These are phyloP conservation scores for Afroboletus lepidellus DNA, from an alignment of 1,284 basidiomycete species.

Conservation along the genomic window DNA sequence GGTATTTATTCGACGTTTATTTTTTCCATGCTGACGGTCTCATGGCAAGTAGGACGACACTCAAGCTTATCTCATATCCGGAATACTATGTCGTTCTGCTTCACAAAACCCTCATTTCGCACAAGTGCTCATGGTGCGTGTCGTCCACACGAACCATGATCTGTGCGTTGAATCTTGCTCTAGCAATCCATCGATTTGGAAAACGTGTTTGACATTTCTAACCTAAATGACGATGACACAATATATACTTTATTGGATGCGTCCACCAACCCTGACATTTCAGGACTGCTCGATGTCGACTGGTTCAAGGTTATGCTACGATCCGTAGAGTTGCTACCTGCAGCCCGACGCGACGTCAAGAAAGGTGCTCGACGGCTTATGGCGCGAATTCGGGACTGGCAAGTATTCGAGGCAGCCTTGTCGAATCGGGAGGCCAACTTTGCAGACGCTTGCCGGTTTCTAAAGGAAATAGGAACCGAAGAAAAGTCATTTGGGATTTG, in stretches of 20 bases:
- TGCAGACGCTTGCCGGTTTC: slow-evolving; percentile 41
- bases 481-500: slow-evolving; percentile 70
- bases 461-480: slow-evolving; percentile 59
- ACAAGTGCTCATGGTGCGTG: slow-evolving; percentile 45
- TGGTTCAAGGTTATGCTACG: slow-evolving; percentile 36
- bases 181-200: slow-evolving; percentile 57
- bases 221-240: slow-evolving; percentile 51
- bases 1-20: slow-evolving; percentile 36
- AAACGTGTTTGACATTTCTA: slow-evolving; percentile 51
- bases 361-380: slow-evolving; percentile 45
- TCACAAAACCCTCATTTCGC: slow-evolving; percentile 55
- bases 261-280: slow-evolving; percentile 59
- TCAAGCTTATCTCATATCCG: slow-evolving; percentile 58
- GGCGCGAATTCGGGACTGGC: slow-evolving; percentile 57
- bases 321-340: slow-evolving; percentile 41
- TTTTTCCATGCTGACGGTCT: slow-evolving; percentile 7
- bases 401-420: slow-evolving; percentile 56
- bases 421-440: slow-evolving; percentile 52
- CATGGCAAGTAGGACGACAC: slow-evolving; percentile 44
- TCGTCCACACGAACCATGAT: neutral
- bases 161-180: slow-evolving; percentile 7
- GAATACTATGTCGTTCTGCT: slow-evolving; percentile 58
- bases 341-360: slow-evolving; percentile 41
- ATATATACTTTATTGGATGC: slow-evolving; percentile 59
- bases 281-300: slow-evolving; percentile 40